phyloP scores from a whole-genome alignment of 179 eudicot genomes.

The Silene noctiflora region DNA sequence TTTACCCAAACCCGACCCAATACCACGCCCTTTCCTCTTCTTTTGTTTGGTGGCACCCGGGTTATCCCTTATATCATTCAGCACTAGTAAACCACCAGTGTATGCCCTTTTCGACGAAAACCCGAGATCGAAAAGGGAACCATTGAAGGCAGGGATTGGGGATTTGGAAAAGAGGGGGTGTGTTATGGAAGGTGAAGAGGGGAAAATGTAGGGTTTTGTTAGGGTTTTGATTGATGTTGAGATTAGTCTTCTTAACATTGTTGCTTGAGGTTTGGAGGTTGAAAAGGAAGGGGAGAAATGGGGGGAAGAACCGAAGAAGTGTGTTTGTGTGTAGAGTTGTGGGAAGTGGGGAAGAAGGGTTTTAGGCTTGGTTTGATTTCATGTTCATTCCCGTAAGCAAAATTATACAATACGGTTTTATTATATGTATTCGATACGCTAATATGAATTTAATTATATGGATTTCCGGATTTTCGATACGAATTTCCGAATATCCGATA shows the following conservation, averaged over 20 bases:
- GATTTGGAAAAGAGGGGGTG: conserved; percentile 14
- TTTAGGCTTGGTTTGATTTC: no score
- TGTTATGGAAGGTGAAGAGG: neutral
- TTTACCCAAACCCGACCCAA: conserved; percentile 95
- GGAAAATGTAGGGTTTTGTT: neutral
- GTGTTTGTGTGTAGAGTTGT: neutral
- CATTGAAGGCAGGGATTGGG: conserved; percentile 10
- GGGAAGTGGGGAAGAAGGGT: no score
- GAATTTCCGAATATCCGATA: no score
- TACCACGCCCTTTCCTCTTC: conserved; percentile 92
- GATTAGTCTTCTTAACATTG: conserved; percentile 40
- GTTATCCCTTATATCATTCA: conserved; percentile 83
- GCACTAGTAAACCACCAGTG: conserved; percentile 43
- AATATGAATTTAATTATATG: no score
- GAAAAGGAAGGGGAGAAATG: neutral
- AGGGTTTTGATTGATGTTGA: conserved; percentile 25
- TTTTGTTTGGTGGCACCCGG: conserved; percentile 81
- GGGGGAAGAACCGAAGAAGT: no score
- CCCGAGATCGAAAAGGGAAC: conserved; percentile 10
- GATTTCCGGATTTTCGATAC: no score
- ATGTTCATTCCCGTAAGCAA: no score
- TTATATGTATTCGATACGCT: no score
- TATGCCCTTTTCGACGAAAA: conserved; percentile 39
- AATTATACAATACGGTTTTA: no score
- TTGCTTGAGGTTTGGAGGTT: neutral